Base-by-base conservation (phyloP, 2,329 filamentous ascomycete species). In the Tolypocladium ovalisporum region DNA sequence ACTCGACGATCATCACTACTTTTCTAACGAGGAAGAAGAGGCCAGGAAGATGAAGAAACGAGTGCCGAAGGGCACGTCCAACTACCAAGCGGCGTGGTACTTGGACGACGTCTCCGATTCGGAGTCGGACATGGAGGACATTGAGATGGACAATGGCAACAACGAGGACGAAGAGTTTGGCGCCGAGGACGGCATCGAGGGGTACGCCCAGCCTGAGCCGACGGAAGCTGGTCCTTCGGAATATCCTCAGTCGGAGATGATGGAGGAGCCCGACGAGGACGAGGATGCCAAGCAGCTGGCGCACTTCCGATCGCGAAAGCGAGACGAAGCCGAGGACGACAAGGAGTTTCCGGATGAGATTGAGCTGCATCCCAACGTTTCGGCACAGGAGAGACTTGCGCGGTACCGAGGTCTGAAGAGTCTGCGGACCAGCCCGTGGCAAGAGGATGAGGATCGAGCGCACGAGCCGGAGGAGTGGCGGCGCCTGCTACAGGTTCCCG, bases 261-360 rank as follows among this genome's bases (percentile, higher is more conserved):
- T 97, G 73, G 73, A 90, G 8, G 90, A 83, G 55, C 89, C 88
- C 1, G 87, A 96, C 65, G 91, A 97, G 61, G 91, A 95, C 66
- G 88, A 82, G 15, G 82, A 87, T 63, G 82, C 88, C 2, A 81
- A 86, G 64, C 86, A 95, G 68, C 79, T 99, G 44, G 89, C 85
- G 57, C 87, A 87, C 51, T 99, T 91, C 73, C 85, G 94, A 42
- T 80, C 83, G 55, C 85, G 85, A 62, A 90, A 91, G 66, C 84
- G 85, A 55, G 85, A 85, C 29, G 93, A 97, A 64, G 90, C 85
- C 4, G 83, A 92, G 54, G 92, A 97, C 17, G 94, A 99, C 71
- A 83, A 89, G 56, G 93, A 97, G 70, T 99, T 97, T 71, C 94
- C 94, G 0, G 94, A 99, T 63, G 94, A 99, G 72, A 94, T 99